Evolutionary conservation across 1,284 basidiomycete genomes (phyloP).

Genomic region (Leucoagaricus sp.): DNA sequence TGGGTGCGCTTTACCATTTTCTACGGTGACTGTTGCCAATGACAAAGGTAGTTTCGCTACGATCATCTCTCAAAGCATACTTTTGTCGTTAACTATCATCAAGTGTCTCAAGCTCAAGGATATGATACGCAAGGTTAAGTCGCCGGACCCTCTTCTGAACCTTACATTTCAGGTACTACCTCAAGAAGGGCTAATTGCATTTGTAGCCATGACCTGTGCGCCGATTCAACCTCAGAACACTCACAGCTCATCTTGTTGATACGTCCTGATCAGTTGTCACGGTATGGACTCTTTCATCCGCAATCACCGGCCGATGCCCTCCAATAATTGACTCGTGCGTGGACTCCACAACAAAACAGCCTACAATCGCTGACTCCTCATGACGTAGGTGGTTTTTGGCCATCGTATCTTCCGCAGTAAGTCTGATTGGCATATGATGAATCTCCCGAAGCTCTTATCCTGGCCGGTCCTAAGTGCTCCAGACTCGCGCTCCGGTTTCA

Average conservation of each 20-base stretch:
- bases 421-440: constrained; percentile 4
- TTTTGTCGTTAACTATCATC: constrained; percentile 32
- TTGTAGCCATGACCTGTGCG: constrained; percentile 28
- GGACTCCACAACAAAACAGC: background rate
- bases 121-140: constrained; percentile 28
- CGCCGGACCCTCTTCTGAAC: constrained; percentile 29
- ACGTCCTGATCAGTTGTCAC: constrained; percentile 7
- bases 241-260: background rate
- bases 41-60: constrained; percentile 22
- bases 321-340: constrained; percentile 26
- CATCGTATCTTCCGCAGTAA: constrained; percentile 28
- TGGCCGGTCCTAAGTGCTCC: constrained; percentile 22
- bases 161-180: too few relatives aligned
- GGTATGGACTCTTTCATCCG: constrained; percentile 7
- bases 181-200: constrained; percentile 37
- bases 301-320: constrained; percentile 19
- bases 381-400: constrained; percentile 29
- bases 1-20: constrained; percentile 21
- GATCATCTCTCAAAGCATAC: constrained; percentile 33
- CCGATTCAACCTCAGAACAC: background rate
- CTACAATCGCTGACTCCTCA: background rate
- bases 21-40: background rate
- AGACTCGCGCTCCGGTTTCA: constrained; percentile 29
- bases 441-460: background rate
- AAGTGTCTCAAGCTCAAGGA: constrained; percentile 30